Evolutionary conservation across 495 filamentous ascomycete genomes (phyloP).

Genomic region (Clohesyomyces aquaticus): DNA sequence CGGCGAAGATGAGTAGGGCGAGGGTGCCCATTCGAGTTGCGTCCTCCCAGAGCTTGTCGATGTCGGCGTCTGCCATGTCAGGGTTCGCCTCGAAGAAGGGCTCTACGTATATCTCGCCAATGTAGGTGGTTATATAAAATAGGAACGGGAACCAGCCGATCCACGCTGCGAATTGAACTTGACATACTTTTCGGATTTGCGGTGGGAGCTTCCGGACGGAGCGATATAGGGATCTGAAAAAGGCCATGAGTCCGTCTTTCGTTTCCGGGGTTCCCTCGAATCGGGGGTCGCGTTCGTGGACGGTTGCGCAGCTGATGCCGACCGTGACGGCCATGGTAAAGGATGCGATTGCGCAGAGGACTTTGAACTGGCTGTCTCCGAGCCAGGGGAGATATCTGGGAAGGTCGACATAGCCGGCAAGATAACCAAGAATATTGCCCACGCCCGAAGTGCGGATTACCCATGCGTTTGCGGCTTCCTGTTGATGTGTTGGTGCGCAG

Average conservation of each 20-base stretch:
- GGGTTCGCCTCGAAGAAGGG: slow-evolving; percentile 76
- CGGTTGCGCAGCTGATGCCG: slow-evolving; percentile 62
- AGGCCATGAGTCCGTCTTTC: slow-evolving; percentile 65
- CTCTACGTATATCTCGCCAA: slow-evolving; percentile 86
- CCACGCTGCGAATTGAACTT: slow-evolving; percentile 89
- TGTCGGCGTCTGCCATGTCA: slow-evolving; percentile 70
- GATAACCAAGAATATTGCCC: slow-evolving; percentile 84
- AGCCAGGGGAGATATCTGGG: slow-evolving; percentile 72
- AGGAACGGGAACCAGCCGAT: slow-evolving; percentile 95
- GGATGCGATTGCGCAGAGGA: slow-evolving; percentile 79
- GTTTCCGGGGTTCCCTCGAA: slow-evolving; percentile 62
- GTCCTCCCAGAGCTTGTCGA: slow-evolving; percentile 77
- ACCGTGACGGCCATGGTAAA: slow-evolving; percentile 70
- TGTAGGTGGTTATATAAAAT: slow-evolving; percentile 90
- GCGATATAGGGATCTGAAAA: slow-evolving; percentile 76
- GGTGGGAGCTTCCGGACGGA: slow-evolving; percentile 75
- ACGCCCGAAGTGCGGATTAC: slow-evolving; percentile 77
- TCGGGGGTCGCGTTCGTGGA: slow-evolving; percentile 78
- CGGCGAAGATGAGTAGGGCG: slow-evolving; percentile 83
- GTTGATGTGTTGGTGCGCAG: slow-evolving; percentile 84
- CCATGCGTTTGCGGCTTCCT: slow-evolving; percentile 88
- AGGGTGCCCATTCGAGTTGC: slow-evolving; percentile 82
- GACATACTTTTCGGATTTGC: slow-evolving; percentile 79
- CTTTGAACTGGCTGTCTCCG: slow-evolving; percentile 85
- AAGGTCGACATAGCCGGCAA: slow-evolving; percentile 79